Evolutionary conservation across 2,329 filamentous ascomycete genomes (phyloP).

Genomic region (Talaromyces sp.): DNA sequence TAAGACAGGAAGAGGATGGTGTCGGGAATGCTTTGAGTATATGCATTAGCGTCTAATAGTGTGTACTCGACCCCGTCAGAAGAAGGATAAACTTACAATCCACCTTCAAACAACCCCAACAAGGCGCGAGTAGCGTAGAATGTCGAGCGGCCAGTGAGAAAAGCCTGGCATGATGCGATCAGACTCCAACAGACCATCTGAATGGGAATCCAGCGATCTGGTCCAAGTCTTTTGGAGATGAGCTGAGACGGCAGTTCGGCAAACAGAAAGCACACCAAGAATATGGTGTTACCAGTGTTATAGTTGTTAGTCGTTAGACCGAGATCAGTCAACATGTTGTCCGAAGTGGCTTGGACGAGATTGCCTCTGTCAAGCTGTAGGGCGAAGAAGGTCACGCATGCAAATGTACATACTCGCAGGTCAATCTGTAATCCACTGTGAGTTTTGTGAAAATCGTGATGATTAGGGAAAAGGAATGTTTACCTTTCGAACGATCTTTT

Average conservation of each 20-base stretch:
- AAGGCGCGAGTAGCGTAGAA: constrained; percentile 47
- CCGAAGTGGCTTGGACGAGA: constrained; percentile 58
- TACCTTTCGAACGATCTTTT: constrained; percentile 39
- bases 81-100: constrained; percentile 51
- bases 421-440: constrained; percentile 33
- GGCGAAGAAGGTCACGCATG: constrained; percentile 61
- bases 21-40: constrained; percentile 36
- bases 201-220: constrained; percentile 56
- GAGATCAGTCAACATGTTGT: constrained; percentile 55
- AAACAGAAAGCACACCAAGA: constrained; percentile 34
- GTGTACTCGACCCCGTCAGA: not conserved
- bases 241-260: constrained; percentile 57
- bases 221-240: constrained; percentile 52
- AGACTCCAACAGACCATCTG: constrained; percentile 58
- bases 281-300: constrained; percentile 44
- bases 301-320: constrained; percentile 50
- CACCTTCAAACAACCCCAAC: constrained; percentile 52
- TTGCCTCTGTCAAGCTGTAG: constrained; percentile 64
- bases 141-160: constrained; percentile 44
- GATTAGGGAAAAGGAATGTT: no score
- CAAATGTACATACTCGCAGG: constrained; percentile 41
- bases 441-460: not conserved
- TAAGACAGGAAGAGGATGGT: constrained; percentile 62
- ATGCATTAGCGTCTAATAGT: not conserved
- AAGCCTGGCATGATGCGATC: constrained; percentile 52